phyloP scores from a whole-genome alignment of 768 basidiomycete species.

The Aureoboletus auriporus region DNA sequence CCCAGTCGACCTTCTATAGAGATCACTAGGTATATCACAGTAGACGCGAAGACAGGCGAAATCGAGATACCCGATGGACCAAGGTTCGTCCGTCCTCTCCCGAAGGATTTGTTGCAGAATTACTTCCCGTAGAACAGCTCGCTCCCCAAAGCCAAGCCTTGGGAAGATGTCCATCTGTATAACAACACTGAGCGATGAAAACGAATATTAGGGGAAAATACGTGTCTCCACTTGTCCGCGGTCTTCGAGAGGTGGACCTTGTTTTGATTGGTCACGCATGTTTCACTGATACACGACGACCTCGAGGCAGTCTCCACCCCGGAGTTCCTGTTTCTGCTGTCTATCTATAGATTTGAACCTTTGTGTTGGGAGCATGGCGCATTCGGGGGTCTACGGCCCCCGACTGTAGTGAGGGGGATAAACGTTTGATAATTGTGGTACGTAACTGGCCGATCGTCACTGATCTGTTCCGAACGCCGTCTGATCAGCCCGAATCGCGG shows the following conservation, averaged over 20 bases:
- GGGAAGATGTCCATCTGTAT: constrained; percentile 29
- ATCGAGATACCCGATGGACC: constrained; percentile 45
- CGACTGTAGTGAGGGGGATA: constrained; percentile 8
- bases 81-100: constrained; percentile 34
- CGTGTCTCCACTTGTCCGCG: constrained; percentile 22
- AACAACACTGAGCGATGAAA: constrained; percentile 11
- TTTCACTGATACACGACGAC: constrained; percentile 21
- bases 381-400: constrained; percentile 15
- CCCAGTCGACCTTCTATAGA: constrained; percentile 62
- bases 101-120: constrained; percentile 4
- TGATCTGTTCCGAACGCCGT: constrained; percentile 18
- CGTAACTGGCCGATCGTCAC: constrained; percentile 22
- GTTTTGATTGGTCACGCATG: constrained; percentile 15
- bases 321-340: constrained; percentile 26
- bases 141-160: constrained; percentile 29
- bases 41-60: constrained; percentile 46
- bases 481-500: constrained; percentile 24
- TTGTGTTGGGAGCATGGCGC: constrained; percentile 3
- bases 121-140: constrained; percentile 24
- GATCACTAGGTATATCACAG: constrained; percentile 53
- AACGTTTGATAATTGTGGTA: constrained; percentile 7
- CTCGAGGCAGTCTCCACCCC: constrained; percentile 20
- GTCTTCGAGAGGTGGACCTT: constrained; percentile 7
- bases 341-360: constrained; percentile 25
- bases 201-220: constrained; percentile 3